These are phyloP conservation scores for Austroboletus olivaceoglutinosus DNA, from an alignment of 1,284 basidiomycete species.

Conservation along the genomic window DNA sequence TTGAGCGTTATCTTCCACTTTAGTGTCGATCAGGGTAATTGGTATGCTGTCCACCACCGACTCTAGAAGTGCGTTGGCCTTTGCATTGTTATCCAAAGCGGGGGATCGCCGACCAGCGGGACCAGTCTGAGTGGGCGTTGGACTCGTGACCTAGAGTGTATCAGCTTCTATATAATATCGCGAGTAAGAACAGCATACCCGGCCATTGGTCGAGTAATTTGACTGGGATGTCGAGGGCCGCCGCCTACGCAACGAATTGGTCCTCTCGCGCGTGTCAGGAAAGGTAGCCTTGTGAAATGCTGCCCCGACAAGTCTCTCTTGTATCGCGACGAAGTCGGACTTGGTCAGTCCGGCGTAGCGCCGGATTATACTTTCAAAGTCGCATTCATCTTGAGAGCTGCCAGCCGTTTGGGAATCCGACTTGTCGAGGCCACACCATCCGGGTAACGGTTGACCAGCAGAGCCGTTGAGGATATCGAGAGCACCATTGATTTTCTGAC, in stretches of 20 bases:
- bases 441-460: constrained; percentile 43
- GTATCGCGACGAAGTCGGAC: constrained; percentile 64
- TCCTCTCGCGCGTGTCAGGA: constrained; percentile 54
- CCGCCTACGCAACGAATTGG: constrained; percentile 60
- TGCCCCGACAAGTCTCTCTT: constrained; percentile 65
- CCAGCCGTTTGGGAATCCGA: constrained; percentile 46
- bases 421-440: constrained; percentile 64
- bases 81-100: constrained; percentile 47
- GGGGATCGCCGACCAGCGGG: constrained; percentile 33
- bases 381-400: constrained; percentile 53
- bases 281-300: constrained; percentile 54
- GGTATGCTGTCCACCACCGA: constrained; percentile 69
- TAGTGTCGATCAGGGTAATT: constrained; percentile 30
- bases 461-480: constrained; percentile 51
- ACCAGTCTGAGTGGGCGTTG: constrained; percentile 35
- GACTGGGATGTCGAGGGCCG: constrained; percentile 80
- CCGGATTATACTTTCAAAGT: constrained; percentile 63
- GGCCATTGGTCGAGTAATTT: constrained; percentile 58
- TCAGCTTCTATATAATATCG: constrained; percentile 8
- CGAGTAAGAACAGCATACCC: constrained; percentile 41
- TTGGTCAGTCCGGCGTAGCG: constrained; percentile 65
- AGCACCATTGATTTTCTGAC: constrained; percentile 49
- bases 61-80: constrained; percentile 63
- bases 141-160: constrained; percentile 51
- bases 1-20: constrained; percentile 21